A percentile compares a stretch with the other conserved stretches of the same genome.
Evolutionary conservation across 345 rosid species (phyloP).

Genomic region (Adansonia digitata): DNA sequence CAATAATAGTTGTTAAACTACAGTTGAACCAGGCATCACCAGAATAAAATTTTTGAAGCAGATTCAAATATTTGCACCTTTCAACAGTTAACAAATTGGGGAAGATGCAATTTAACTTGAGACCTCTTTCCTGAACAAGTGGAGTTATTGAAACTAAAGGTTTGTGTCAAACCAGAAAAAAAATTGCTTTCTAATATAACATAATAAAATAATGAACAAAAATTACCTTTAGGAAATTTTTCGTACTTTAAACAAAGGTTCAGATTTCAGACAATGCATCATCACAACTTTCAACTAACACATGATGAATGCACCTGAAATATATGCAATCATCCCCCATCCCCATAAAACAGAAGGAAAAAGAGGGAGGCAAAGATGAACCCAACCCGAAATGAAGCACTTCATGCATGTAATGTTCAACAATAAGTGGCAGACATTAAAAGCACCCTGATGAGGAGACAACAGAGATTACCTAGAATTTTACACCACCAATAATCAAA

Average conservation of each 20-base stretch:
- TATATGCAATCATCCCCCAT: not conserved
- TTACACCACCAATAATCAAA: not conserved
- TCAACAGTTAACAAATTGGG: not conserved
- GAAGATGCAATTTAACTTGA: not conserved
- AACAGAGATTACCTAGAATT: not conserved
- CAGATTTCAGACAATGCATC: not conserved
- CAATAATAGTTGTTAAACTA: not conserved
- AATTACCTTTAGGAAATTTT: not conserved
- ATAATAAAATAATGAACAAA: not conserved
- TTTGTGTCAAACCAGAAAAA: not conserved
- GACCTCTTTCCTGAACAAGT: not conserved
- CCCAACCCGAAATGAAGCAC: not conserved
- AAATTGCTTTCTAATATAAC: not conserved
- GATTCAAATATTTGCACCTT: not conserved
- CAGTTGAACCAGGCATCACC: not conserved
- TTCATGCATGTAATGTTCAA: not conserved
- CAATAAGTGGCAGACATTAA: not conserved
- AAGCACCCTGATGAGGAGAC: not conserved
- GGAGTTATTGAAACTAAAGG: not conserved
- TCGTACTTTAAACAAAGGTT: not conserved
- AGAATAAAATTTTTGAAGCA: not conserved
- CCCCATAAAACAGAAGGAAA: not conserved
- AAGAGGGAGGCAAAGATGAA: not conserved
- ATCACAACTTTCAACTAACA: not conserved
- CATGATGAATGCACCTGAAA: not conserved